Conservation (phyloP, 305 asterid genomes). For the Petunia hybrid region DNA sequence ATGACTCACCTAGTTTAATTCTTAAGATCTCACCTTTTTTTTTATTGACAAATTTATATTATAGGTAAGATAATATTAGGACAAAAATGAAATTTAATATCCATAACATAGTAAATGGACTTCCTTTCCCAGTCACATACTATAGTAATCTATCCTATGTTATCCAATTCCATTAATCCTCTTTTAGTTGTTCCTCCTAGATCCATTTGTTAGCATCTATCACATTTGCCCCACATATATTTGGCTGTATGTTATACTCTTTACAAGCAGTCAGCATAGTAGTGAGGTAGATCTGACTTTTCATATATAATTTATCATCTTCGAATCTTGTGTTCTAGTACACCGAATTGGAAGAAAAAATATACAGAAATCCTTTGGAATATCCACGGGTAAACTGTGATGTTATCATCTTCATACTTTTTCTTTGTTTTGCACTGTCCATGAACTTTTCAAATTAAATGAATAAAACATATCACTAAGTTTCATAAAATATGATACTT, state of each 20-base stretch:
- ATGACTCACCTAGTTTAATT: conserved; percentile 1
- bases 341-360: neutral
- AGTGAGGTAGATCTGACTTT: neutral
- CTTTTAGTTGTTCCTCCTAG: neutral
- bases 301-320: neutral
- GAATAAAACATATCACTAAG: neutral
- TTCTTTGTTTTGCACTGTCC: conserved; percentile 4
- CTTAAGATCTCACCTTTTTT: conserved; percentile 3
- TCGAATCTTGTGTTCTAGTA: conserved; percentile 11
- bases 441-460: neutral
- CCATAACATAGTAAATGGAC: neutral
- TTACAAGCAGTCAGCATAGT: conserved; percentile 15
- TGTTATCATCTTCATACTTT: neutral
- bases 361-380: conserved; percentile 6
- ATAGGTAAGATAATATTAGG: neutral
- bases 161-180: neutral
- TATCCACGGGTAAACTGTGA: neutral
- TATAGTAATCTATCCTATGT: neutral
- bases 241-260: neutral
- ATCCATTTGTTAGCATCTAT: conserved; percentile 20
- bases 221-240: conserved; percentile 2
- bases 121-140: neutral
- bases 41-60: neutral
- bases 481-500: neutral
- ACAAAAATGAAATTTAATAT: neutral